Evolutionary conservation across 2,329 filamentous ascomycete genomes (phyloP), one percentile per base, ranked within the genome.

Genomic region (Chaetomiaceae sp.): DNA sequence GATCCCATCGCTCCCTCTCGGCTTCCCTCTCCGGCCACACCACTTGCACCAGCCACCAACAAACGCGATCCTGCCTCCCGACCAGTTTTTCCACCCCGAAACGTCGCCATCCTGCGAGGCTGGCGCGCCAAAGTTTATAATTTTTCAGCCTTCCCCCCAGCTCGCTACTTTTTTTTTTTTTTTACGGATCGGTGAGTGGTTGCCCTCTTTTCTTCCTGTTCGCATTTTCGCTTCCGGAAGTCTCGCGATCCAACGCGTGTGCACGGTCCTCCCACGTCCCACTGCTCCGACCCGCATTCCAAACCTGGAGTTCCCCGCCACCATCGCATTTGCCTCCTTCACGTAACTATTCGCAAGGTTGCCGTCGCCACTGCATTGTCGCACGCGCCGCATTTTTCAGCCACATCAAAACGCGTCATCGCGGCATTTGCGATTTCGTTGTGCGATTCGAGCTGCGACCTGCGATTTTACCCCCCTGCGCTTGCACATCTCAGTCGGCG

Each of bases 211-310:
- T 44, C 57, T 60, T 42, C 40, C 16, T 44, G 46, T 48, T 60
- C 62, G 53, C 63, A 63, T 62, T 62, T 58, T 62, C 65, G 63
- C 62, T 61, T 40, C 62, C 58, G n/a, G n/a, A n/a, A n/a, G n/a
- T n/a, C n/a, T n/a, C 62, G 51, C 53, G 50, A 53, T 48, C 49
- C 49, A 53, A 58, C 60, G 60, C 58, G 58, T 58, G 60, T 50
- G 60, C 60, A 61, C 60, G 60, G 59, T 44, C 58, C 44, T 19
- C 54, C 27, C 27, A 34, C 35, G 33, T 48, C 42, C 53, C 44
- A 41, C 37, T 13, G 25, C 33, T 49, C 45, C 53, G 31, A 42
- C 38, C n/a, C 37, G n/a, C 53, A 27, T 44, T 48, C 53, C 55
- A 49, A n/a, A n/a, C n/a, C n/a, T n/a, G n/a, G n/a, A n/a, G 33